Conservation (phyloP, 139 green algal species). For the Tetradesmus lagerheimii region DNA sequence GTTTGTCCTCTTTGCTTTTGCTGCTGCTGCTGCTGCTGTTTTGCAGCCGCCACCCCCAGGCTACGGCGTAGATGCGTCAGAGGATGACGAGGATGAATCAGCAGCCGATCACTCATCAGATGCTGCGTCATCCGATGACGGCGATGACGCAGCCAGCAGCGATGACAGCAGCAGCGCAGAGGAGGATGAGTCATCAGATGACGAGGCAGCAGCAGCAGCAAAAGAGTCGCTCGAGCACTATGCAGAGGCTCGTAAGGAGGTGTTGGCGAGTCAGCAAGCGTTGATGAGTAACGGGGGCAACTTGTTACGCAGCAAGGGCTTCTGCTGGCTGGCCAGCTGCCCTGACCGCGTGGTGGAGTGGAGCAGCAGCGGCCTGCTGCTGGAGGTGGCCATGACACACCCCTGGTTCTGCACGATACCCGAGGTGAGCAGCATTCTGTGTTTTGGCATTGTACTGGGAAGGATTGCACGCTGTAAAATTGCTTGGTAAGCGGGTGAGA, state of each 20-base stretch:
- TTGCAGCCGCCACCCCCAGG: neutral
- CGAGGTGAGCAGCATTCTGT: conserved; percentile 32
- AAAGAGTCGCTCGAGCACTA: conserved; percentile 29
- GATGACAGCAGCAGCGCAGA: neutral
- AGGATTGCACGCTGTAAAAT: no score
- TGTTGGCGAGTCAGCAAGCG: neutral
- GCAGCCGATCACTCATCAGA: no score
- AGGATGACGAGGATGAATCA: neutral
- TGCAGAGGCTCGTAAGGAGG: conserved; percentile 2
- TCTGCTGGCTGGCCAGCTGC: conserved; percentile 62
- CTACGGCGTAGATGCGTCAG: neutral
- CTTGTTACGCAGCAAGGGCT: conserved; percentile 76
- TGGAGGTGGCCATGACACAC: conserved; percentile 49
- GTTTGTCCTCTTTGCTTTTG: neutral
- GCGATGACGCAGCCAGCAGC: neutral
- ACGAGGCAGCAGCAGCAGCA: neutral
- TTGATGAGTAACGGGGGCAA: conserved; percentile 46
- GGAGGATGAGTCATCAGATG: neutral
- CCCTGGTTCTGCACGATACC: conserved; percentile 40
- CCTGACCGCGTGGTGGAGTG: conserved; percentile 60
- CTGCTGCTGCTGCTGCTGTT: neutral
- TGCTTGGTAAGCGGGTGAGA: no score
- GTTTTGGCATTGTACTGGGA: no score
- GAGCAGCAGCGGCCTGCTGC: conserved; percentile 61
- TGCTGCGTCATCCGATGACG: neutral